Evolutionary conservation across 2,329 filamentous ascomycete species (phyloP).

Genomic region (Seiridium unicorne): DNA sequence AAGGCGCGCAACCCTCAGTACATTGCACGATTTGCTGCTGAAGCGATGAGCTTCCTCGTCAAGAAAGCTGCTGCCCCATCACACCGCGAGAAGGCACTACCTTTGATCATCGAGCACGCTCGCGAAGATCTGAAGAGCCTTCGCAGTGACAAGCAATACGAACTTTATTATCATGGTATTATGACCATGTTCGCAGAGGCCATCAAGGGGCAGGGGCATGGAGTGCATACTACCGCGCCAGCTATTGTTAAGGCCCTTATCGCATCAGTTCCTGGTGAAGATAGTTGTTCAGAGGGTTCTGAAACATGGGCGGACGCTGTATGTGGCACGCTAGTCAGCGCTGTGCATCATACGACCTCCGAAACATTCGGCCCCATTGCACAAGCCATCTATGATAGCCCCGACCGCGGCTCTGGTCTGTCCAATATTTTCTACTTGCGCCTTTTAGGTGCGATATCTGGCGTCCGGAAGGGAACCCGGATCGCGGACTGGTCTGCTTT

Average conservation of each 20-base stretch:
- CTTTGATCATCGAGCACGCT: conserved; percentile 68
- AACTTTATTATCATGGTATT: conserved; percentile 78
- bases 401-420: conserved; percentile 35
- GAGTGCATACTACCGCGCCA: conserved; percentile 58
- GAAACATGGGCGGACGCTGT: conserved; percentile 63
- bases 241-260: conserved; percentile 53
- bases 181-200: conserved; percentile 93
- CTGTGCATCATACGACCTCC: conserved; percentile 76
- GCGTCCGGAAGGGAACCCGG: conserved; percentile 78
- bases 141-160: conserved; percentile 54
- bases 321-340: conserved; percentile 73
- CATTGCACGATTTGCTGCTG: conserved; percentile 88
- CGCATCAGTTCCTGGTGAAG: conserved; percentile 47
- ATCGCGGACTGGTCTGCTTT: conserved; percentile 70
- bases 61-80: conserved; percentile 82
- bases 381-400: conserved; percentile 56
- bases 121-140: conserved; percentile 63
- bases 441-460: conserved; percentile 68
- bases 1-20: conserved; percentile 80
- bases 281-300: conserved; percentile 44
- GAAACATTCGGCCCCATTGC: conserved; percentile 72
- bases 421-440: conserved; percentile 48
- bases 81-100: conserved; percentile 71
- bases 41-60: conserved; percentile 90
- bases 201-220: conserved; percentile 60